Conservation (phyloP, 495 filamentous ascomycete species). For the Xylaria longipes region DNA sequence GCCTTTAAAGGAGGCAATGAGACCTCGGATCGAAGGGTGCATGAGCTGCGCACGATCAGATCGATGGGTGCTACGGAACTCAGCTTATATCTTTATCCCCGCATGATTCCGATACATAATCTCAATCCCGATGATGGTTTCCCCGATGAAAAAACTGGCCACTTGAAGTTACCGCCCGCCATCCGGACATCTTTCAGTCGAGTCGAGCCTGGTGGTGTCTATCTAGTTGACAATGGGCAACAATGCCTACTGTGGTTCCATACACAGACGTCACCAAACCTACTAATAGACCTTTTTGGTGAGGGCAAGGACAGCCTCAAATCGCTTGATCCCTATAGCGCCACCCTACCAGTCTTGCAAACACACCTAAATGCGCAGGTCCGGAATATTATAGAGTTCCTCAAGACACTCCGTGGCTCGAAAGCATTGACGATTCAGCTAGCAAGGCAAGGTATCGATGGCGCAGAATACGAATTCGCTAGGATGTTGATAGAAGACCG, state of each 20-base stretch:
- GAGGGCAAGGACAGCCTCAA: constrained; percentile 73
- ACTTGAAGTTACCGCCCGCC: constrained; percentile 79
- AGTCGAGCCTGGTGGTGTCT: constrained; percentile 94
- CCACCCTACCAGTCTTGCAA: constrained; percentile 77
- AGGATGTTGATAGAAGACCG: constrained; percentile 88
- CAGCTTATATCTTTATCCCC: constrained; percentile 92
- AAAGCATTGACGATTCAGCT: constrained; percentile 91
- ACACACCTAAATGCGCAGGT: constrained; percentile 96
- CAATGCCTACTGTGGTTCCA: constrained; percentile 91
- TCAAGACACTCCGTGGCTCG: constrained; percentile 78
- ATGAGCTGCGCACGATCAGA: constrained; percentile 90
- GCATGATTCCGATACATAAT: constrained; percentile 90
- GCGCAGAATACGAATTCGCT: constrained; percentile 96
- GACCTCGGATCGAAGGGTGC: constrained; percentile 86
- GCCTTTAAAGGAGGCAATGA: constrained; percentile 95
- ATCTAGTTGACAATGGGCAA: constrained; percentile 97
- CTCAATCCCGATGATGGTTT: constrained; percentile 88
- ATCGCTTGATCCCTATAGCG: constrained; percentile 77
- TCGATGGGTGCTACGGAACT: constrained; percentile 85
- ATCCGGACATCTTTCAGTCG: constrained; percentile 86
- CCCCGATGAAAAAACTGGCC: constrained; percentile 79
- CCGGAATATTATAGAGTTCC: constrained; percentile 88
- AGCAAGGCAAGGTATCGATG: constrained; percentile 91
- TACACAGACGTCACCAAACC: constrained; percentile 73
- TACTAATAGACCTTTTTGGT: constrained; percentile 91